These are phyloP conservation scores for Apiospora arundinis DNA, from an alignment of 2,329 filamentous ascomycete species.

Conservation along the genomic window DNA sequence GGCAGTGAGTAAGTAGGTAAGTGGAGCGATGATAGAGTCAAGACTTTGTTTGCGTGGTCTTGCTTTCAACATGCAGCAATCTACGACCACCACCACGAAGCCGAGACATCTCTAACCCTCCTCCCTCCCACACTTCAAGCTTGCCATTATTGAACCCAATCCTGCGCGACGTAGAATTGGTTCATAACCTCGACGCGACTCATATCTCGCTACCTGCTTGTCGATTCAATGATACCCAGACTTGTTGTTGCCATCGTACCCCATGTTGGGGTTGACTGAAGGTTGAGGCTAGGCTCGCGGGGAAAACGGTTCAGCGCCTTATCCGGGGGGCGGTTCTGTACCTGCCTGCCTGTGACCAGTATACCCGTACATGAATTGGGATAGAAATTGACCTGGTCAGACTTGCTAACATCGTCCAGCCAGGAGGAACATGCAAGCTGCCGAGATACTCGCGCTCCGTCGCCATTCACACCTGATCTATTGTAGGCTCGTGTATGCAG, in stretches of 20 bases:
- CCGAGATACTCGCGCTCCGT: neutral
- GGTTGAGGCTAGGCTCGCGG: neutral
- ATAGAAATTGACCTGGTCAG: too few species aligned
- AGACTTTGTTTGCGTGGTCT: neutral
- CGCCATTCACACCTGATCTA: neutral
- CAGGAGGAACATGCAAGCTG: neutral
- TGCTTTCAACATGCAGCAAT: neutral
- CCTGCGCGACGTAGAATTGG: conserved; percentile 8
- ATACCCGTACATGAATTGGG: too few species aligned
- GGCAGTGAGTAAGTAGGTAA: too few species aligned
- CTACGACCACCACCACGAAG: neutral
- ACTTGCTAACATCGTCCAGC: neutral
- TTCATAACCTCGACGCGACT: neutral
- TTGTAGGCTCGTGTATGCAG: neutral
- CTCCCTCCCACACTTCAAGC: neutral
- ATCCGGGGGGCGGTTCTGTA: neutral
- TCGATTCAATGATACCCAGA: neutral
- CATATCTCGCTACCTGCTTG: neutral
- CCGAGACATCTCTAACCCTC: neutral
- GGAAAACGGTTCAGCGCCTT: neutral
- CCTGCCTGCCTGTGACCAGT: neutral
- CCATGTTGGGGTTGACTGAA: neutral
- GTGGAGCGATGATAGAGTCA: too few species aligned
- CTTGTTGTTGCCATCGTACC: neutral
- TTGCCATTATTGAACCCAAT: conserved; percentile 16